Conservation (phyloP, 208 protist genomes). For the Perkinsela sp. region DNA sequence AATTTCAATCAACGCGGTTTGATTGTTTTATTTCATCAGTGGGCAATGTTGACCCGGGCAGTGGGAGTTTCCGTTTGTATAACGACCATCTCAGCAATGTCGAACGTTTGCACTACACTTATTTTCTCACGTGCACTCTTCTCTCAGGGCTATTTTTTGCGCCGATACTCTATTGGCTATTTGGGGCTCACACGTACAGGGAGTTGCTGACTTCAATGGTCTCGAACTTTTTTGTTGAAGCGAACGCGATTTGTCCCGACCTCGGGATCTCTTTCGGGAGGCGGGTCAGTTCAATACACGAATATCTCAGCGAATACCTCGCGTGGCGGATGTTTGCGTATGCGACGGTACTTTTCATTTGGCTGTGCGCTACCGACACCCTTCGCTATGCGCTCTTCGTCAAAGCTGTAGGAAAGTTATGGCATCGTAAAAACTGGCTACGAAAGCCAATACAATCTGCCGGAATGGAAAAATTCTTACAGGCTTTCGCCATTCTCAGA, state of each 20-base stretch:
- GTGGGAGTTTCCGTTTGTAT: no score
- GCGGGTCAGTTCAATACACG: neutral
- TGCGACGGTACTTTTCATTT: neutral
- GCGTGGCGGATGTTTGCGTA: neutral
- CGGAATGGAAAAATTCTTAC: neutral
- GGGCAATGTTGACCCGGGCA: no score
- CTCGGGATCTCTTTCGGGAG: neutral
- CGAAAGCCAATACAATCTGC: neutral
- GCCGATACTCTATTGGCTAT: neutral
- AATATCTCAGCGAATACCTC: no score
- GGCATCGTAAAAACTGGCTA: neutral
- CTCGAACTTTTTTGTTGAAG: neutral
- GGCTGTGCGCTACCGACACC: neutral
- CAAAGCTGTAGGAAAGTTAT: neutral
- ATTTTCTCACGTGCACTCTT: neutral
- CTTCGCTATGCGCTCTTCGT: neutral
- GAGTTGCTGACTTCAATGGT: neutral
- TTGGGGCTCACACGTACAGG: neutral
- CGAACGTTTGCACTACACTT: neutral
- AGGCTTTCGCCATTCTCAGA: neutral
- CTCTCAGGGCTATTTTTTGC: neutral
- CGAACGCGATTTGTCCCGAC: neutral
- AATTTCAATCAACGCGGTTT: no score
- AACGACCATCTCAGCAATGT: neutral
- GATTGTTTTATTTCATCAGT: no score